Base-by-base conservation (phyloP, 352 stramenopile genomes). In the Phytophthora kernoviae region DNA sequence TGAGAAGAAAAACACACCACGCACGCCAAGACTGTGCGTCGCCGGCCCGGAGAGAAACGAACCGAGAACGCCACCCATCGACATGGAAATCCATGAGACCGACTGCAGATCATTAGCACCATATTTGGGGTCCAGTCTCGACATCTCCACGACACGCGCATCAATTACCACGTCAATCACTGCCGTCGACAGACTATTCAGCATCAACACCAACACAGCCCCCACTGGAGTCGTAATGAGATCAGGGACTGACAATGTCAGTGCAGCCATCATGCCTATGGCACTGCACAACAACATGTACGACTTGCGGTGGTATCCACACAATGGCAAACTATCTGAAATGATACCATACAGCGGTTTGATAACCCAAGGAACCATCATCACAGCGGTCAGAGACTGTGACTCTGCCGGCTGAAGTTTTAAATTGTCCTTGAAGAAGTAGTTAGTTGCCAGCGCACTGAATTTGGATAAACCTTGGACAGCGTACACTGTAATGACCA, bases 381-480 rank as follows among this genome's bases (percentile, higher is more conserved):
- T 94, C 15, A 98, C 54, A 26, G 96, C 98, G 54, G 96, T 88
- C 20, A 98, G 79, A 39, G 93, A 96, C 57, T 96, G 91, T 27
- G 96, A 82, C 65, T 98, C 89, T 2, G 95, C 91, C 15, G 96
- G 94, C 54, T 96, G 88, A 22, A 99, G 81, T 57, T 97, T 77
- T 30, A 99, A 75, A 41, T 98, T 90, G 74, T 99, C 96, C 64
- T 99, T 99, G 33, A 99, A 90, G 45, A 98, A 97, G 70, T 98
- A 99, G 37, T 97, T 98, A 62, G 98, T 76, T n/a, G 96, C 92
- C 11, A 99, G 68, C 32, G 78, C 71, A 24, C 93, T 96, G 36
- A 99, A 91, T 56, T 91, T 97, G 22, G 96, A 81, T 27, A 97
- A 97, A 17, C 96, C 96, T 64, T 99, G 93, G 0, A 98, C 90